Evolutionary conservation across 257 asterid genomes (phyloP), one percentile per base, ranked within the genome.

Genomic region (Ilex aquifolium): DNA sequence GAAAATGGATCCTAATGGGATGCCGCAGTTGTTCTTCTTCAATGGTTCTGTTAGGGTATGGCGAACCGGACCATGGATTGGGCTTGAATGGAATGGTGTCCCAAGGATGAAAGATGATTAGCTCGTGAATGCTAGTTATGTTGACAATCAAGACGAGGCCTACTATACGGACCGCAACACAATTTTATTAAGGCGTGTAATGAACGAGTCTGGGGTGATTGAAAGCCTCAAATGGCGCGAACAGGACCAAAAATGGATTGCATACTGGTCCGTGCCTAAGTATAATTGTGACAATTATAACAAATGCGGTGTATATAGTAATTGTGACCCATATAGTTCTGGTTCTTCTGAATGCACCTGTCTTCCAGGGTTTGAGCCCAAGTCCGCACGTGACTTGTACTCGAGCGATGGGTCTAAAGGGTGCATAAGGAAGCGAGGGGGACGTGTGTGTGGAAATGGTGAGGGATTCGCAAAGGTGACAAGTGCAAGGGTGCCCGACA

Each of bases 1-100:
- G 1, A 69, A 44, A 42, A 56, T 80, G 75, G 80, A 63, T n/a
- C 59, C 62, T 2, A 70, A 72, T n/a, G 84, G 86, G 44, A 54
- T 71, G n/a, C 65, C 75, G 5, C 70, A 66, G 36, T 51, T 65
- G 7, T 71, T 66, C 48, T 9, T 76, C 49, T 7, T 14, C 10
- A 59, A 32, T 27, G 62, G 46, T 58, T 2, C 56, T 15, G 59
- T 40, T 29, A 60, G 10, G 32, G 14, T 60, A n/a, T 79, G 79
- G 79, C 69, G 78, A 13, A 64, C 75, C 13, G 91, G 91, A 14
- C 68, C 9, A 58, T 64, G 71, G 73, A 66, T 29, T 79, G 79
- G 9, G 27, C 27, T 21, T 21, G 1, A 0, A 21, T 21, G 27
- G 27, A 21, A 21, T 21, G 27, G 1, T 21, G 58, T 76, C 3